A percentile compares a stretch with the other conserved stretches of the same genome.
Conservation (phyloP, 2,329 filamentous ascomycete species). For the Colletotrichum sp. region DNA sequence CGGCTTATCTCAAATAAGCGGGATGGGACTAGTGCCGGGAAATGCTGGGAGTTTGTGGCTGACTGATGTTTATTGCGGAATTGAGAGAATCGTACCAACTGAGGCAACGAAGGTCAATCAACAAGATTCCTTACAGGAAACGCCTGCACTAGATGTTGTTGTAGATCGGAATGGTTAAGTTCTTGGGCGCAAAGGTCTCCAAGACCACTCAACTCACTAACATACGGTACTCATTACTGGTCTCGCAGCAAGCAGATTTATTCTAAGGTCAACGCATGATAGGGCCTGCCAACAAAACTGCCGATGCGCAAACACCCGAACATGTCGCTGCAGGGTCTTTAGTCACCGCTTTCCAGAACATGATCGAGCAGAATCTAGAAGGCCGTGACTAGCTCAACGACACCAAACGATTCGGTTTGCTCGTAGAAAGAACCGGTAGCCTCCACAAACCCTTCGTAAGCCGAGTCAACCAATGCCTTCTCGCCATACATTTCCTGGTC, state of each 20-base stretch:
- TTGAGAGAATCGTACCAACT: background rate
- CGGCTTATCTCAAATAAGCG: fast-evolving
- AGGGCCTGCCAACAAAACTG: background rate
- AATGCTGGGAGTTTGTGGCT: background rate
- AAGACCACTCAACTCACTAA: too few species aligned
- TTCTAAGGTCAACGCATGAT: fast-evolving
- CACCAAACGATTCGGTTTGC: background rate
- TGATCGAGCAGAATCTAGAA: background rate
- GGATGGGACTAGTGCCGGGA: fast-evolving
- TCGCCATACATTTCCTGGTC: background rate
- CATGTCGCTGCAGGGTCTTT: background rate
- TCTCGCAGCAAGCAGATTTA: background rate
- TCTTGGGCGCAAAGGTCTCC: too few species aligned
- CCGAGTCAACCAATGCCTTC: background rate
- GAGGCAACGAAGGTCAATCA: too few species aligned
- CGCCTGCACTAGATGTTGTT: too few species aligned
- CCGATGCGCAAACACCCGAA: background rate
- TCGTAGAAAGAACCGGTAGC: background rate
- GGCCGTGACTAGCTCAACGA: background rate
- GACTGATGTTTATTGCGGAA: background rate
- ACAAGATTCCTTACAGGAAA: too few species aligned
- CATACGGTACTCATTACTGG: too few species aligned
- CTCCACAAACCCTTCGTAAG: background rate
- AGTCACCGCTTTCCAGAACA: background rate
- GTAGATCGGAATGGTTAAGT: too few species aligned